Evolutionary conservation across 179 eudicot genomes (phyloP), one percentile per base, ranked within the genome.

Genomic region (Gypsophila paniculata): DNA sequence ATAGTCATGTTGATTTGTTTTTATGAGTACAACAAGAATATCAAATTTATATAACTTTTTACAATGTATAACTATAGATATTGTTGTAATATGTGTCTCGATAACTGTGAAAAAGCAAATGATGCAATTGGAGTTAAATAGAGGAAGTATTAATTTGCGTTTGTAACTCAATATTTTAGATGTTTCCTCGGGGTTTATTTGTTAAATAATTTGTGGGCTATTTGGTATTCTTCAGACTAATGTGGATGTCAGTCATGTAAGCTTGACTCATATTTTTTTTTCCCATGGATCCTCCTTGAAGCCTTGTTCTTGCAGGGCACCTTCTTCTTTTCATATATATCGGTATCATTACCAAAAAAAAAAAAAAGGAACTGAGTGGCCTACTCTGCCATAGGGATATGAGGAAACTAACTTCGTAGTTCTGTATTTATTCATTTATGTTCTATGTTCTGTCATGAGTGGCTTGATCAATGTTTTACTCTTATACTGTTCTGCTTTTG

Each of bases 401-500:
- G 66, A 39, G 18, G 38, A 14, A 63, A 10, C 38, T 6, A 12
- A 54, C 23, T 18, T 54, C n/a, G n/a, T n/a, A n/a, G 34, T 29
- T 29, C 19, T 29, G 12, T 58, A 18, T 55, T 1, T 4, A 23
- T 5, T 17, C 26, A 25, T 62, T 52, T 62, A 38, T 26, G 71
- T 17, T 77, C 36, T 25, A 72, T 69, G 66, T 11, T 61, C 36
- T 59, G 61, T 23, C 70, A 29, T 23, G 57, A 65, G 53, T 57
- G 10, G 13, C 26, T 29, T 69, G 12, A 48, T 29, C 18, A 6
- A 49, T 59, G n/a, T 57, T 69, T 19, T 72, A 22, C 72, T 75
- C 22, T 54, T 32, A 62, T 51, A 49, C 67, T 60, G 57, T 63
- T 39, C 70, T 38, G 59, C 70, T 77, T 11, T 39, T 76, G n/a